phyloP scores from a whole-genome alignment of 2,329 filamentous ascomycete genomes.

The Ilyonectria robusta region DNA sequence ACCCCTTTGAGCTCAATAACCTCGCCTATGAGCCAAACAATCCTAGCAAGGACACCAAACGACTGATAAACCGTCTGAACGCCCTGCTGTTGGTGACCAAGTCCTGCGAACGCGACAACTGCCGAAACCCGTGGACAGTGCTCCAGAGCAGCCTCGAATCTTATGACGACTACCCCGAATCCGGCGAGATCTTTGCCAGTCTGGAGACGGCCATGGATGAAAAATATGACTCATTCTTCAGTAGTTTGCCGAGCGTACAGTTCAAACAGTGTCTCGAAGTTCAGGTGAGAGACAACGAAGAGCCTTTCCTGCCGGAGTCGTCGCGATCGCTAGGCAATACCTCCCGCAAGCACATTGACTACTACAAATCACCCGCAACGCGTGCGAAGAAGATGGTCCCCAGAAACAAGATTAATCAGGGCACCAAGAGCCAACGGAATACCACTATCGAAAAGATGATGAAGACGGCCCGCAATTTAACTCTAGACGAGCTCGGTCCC shows the following conservation, averaged over 20 bases:
- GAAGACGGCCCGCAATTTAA: constrained; percentile 16
- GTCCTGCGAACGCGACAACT: constrained; percentile 67
- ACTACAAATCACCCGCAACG: constrained; percentile 4
- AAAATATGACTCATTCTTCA: constrained; percentile 29
- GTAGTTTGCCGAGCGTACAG: constrained; percentile 16
- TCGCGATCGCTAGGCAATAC: constrained; percentile 11
- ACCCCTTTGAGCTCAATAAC: constrained; percentile 28
- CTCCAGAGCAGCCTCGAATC: constrained; percentile 21
- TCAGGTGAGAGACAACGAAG: constrained; percentile 26
- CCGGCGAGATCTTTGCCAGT: constrained; percentile 5
- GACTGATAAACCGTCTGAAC: constrained; percentile 64
- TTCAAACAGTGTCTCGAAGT: constrained; percentile 30
- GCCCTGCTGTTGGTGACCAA: constrained; percentile 71
- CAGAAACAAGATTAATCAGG: constrained; percentile 1
- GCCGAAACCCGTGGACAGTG: constrained; percentile 66
- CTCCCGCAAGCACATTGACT: constrained; percentile 18
- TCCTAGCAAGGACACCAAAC: constrained; percentile 36
- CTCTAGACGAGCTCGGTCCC: constrained; percentile 8
- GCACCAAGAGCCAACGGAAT: constrained; percentile 9
- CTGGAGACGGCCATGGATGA: constrained; percentile 23
- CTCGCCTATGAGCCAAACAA: constrained; percentile 10
- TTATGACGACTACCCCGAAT: constrained; percentile 7
- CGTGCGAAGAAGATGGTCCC: neutral
- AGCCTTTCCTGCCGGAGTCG: constrained; percentile 20
- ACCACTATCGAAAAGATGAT: constrained; percentile 20